Conservation (phyloP, 2,329 filamentous ascomycete species). For the Balansia obtecta region DNA sequence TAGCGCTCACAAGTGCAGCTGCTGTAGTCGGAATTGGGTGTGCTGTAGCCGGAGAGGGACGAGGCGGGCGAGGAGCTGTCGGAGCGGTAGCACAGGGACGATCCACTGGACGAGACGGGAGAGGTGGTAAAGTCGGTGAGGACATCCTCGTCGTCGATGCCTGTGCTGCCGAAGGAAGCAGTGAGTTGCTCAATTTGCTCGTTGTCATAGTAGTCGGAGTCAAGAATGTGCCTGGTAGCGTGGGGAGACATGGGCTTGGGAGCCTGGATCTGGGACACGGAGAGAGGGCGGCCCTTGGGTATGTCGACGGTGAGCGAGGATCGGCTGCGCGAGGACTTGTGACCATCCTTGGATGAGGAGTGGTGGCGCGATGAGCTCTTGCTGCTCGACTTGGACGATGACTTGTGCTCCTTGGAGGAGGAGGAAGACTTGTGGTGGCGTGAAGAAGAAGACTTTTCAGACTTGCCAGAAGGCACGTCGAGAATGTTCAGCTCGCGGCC, state of each 20-base stretch:
- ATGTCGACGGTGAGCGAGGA: conserved; percentile 50
- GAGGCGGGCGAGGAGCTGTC: conserved; percentile 65
- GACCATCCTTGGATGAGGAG: conserved; percentile 33
- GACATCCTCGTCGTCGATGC: conserved; percentile 44
- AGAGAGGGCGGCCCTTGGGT: conserved; percentile 79
- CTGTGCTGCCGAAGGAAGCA: conserved; percentile 54
- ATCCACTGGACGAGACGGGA: conserved; percentile 55
- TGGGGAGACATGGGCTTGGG: conserved; percentile 83
- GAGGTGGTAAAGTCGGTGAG: conserved; percentile 42
- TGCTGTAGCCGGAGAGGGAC: conserved; percentile 66
- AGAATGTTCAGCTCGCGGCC: conserved; percentile 96
- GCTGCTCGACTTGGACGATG: conserved; percentile 21
- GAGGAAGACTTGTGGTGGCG: conserved; percentile 15
- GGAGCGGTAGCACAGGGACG: conserved; percentile 58
- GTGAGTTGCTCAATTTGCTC: conserved; percentile 69
- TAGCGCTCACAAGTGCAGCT: conserved; percentile 91
- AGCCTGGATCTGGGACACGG: conserved; percentile 77
- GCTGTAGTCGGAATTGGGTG: conserved; percentile 61
- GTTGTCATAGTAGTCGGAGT: conserved; percentile 62
- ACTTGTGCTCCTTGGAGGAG: conserved; percentile 13
- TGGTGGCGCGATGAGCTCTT: conserved; percentile 31
- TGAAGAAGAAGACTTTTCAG: conserved; percentile 30
- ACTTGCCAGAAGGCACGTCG: conserved; percentile 56
- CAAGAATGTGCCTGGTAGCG: conserved; percentile 76
- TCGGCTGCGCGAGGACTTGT: conserved; percentile 31